Evolutionary conservation across 176 grass and related monocot species (phyloP), one percentile per base, ranked within the genome.

Genomic region (Zoysia japonica): DNA sequence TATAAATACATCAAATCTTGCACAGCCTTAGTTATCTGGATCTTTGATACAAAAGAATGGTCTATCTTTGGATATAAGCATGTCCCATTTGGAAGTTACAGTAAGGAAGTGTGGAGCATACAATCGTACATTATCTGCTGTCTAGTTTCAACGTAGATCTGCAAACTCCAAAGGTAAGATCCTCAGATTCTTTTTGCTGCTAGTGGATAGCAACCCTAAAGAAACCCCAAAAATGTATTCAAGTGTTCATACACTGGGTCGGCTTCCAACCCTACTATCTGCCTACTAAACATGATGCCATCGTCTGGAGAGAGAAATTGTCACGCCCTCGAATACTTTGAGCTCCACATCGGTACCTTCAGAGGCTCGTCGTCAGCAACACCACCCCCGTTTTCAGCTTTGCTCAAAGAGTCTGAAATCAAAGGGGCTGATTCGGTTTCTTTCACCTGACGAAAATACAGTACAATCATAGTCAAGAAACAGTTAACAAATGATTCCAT

Each of bases 281-380:
- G 71, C 80, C 84, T 87, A 85, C 82, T 68, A 74, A 73, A 81
- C n/a, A 84, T 88, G 80, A 69, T 69, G 67, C 73, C 82, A 15
- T 35, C 61, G 10, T 11, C 52, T 51, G 45, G 40, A 59, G 56
- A 50, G 66, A 44, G 43, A 67, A 53, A 47, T 67, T 77, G 57
- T 94, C 81, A 94, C 28, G 89, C 92, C 69, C 71, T 79, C 0
- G 89, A 82, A 84, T 94, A 91, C 74, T 94, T 87, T 8, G 92
- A 89, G 84, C 80, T 94, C 92, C 92, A 94, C 87, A 87, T 82
- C 7, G 96, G 88, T 47, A 82, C 90, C 90, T 93, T 99, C 68
- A 88, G 74, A 82, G 88, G 76, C 70, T 88, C 92, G 10, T 90
- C 90, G 2, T 74, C 83, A 75, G 47, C 53, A 72, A 72, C 65